Evolutionary conservation across 441 rosid species (phyloP).

Genomic region (Gossypium gossypioides): DNA sequence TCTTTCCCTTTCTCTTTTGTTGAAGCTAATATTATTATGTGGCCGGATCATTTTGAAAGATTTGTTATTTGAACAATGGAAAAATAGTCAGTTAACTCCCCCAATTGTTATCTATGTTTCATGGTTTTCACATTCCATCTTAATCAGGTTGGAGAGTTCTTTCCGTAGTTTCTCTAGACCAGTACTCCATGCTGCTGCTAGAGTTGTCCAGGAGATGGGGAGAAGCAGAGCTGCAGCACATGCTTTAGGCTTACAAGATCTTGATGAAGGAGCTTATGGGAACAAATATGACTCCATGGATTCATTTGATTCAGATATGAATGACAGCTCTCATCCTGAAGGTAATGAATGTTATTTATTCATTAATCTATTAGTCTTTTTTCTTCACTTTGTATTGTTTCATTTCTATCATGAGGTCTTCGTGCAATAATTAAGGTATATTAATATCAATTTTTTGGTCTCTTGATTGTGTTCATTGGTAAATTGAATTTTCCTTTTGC

Average conservation of each 20-base stretch:
- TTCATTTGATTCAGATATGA: constrained; percentile 56
- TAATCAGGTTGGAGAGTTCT: constrained; percentile 86
- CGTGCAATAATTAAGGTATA: background rate
- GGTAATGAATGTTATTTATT: constrained; percentile 29
- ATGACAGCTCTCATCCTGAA: constrained; percentile 76
- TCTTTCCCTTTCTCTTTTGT: constrained; percentile 3
- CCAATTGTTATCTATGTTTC: background rate
- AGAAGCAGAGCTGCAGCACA: constrained; percentile 96
- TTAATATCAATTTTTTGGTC: background rate
- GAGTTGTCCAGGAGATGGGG: constrained; percentile 99
- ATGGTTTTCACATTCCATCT: background rate
- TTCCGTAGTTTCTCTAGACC: constrained; percentile 99
- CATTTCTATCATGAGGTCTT: background rate
- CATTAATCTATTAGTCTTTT: background rate
- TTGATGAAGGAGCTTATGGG: constrained; percentile 77
- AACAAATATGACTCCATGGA: constrained; percentile 57
- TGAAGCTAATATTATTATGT: background rate
- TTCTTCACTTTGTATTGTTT: background rate
- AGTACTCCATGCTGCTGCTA: constrained; percentile 97
- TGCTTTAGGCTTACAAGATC: constrained; percentile 86
- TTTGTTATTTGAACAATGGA: background rate
- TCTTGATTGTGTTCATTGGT: background rate
- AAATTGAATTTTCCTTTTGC: background rate
- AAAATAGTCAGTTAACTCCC: background rate
- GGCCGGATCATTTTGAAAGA: background rate